Base-by-base conservation (phyloP, 1,139 yeast genomes). In the Pichia sp. region DNA sequence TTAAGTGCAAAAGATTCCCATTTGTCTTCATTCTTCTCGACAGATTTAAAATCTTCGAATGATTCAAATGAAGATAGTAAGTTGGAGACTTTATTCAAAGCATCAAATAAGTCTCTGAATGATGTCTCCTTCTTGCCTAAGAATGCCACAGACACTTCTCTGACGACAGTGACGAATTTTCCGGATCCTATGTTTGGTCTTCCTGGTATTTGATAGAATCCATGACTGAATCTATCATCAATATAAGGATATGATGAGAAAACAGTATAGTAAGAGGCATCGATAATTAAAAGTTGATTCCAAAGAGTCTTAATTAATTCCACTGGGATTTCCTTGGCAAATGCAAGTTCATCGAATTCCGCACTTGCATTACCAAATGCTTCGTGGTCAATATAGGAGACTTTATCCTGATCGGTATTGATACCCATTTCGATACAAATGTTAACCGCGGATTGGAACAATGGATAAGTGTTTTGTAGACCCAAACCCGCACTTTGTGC, bases 221-320 rank as follows among this genome's bases (percentile, higher is more conserved):
- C 53, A 18, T 51, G 45, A 32, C 27, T 31, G 31, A 33, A 53
- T 19, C 48, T 48, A n/a, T 46, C 43, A 42, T 53, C 48, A 19
- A 51, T 51, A 12, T 43, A 9, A n/a, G 52, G 50, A 10, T 38
- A 42, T 11, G 20, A 6, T 4, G 21, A 21, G 5, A 41, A 27
- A n/a, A 34, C 10, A 11, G 43, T 22, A 14, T 31, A 47, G 18
- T 42, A 51, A 4, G 34, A 38, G 3, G 50, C 38, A 38, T 53
- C 56, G 3, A 42, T 10, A 5, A 33, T 17, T 10, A 53, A 12
- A 12, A 53, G 19, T 36, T 51, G 38, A 35, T 53, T 53, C 56
- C 56, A 53, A 28, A 53, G 38, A 19, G 19, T 21, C 37, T 53
- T 52, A 4, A 38, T n/a, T n/a, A 44, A 35, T 7, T 41, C 45